A percentile compares a stretch with the other conserved stretches of the same genome.
These are phyloP conservation scores for Hibiscus syriacus DNA, from an alignment of 345 rosid species.

Conservation along the genomic window DNA sequence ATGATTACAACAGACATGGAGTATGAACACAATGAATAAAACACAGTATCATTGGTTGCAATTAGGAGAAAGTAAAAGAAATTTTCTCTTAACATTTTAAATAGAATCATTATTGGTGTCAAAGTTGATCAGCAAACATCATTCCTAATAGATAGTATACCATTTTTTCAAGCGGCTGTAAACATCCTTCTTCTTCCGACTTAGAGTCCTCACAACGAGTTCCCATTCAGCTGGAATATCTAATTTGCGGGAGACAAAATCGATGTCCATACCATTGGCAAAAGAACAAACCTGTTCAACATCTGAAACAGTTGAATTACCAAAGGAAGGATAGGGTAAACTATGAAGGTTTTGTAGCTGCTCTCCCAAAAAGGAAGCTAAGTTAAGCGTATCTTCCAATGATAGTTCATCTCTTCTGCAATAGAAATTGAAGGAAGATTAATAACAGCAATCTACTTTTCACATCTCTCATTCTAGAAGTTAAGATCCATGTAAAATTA, in stretches of 20 bases:
- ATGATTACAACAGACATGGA: background rate
- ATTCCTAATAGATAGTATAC: slow-evolving; percentile 24
- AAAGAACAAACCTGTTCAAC: slow-evolving; percentile 15
- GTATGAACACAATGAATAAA: background rate
- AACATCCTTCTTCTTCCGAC: slow-evolving; percentile 45
- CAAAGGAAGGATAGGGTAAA: slow-evolving; percentile 60
- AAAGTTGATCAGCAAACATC: background rate
- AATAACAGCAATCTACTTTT: slow-evolving; percentile 8
- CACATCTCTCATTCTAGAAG: slow-evolving; percentile 7
- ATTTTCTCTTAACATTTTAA: background rate
- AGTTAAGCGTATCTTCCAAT: slow-evolving; percentile 45
- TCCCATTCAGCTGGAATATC: slow-evolving; percentile 68
- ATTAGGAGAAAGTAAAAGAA: background rate
- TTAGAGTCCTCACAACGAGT: slow-evolving; percentile 41
- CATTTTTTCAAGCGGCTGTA: slow-evolving; percentile 51
- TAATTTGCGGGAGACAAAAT: slow-evolving; percentile 18
- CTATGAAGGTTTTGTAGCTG: slow-evolving; percentile 71
- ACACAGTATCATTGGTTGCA: background rate
- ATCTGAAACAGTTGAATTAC: slow-evolving; percentile 27
- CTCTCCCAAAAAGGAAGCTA: slow-evolving; percentile 76
- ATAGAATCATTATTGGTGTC: background rate
- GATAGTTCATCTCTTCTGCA: slow-evolving; percentile 76
- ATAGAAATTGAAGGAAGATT: slow-evolving; percentile 2
- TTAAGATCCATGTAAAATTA: background rate
- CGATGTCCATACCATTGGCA: slow-evolving; percentile 24